Conservation (phyloP, 495 filamentous ascomycete genomes). For the Hypomontagnella submonticulosa region DNA sequence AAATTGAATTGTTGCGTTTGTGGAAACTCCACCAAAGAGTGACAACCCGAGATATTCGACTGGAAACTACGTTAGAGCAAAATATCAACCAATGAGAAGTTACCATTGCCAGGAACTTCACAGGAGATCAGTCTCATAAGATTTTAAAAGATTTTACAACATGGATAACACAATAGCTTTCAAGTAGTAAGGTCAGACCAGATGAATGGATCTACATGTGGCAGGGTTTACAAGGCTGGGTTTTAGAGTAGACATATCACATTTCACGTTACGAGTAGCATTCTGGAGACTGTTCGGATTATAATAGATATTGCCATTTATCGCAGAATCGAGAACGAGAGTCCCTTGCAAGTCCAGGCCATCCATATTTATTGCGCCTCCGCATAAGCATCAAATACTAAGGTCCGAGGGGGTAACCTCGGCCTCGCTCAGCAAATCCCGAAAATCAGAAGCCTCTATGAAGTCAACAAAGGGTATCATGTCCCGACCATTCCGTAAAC, state of each 20-base stretch:
- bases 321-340: conserved; percentile 41
- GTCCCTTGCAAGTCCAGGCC: conserved; percentile 32
- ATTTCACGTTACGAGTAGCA: conserved; percentile 1
- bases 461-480: conserved; percentile 50
- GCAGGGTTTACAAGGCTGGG: too few relatives aligned
- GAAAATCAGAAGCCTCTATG: conserved; percentile 32
- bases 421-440: conserved; percentile 14
- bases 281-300: conserved; percentile 39
- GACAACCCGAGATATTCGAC: neutral
- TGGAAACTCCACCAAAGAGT: conserved; percentile 3
- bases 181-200: too few relatives aligned
- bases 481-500: conserved; percentile 50
- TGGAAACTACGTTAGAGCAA: neutral
- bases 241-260: conserved; percentile 14
- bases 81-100: neutral
- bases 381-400: conserved; percentile 26
- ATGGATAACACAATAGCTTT: too few relatives aligned
- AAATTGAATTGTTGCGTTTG: neutral
- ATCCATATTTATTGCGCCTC: conserved; percentile 36
- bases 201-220: too few relatives aligned
- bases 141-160: too few relatives aligned
- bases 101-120: neutral
- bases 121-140: too few relatives aligned
- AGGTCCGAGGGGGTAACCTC: conserved; percentile 18
- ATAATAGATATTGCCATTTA: conserved; percentile 21